These are phyloP conservation scores for Penicillium ucsense DNA, from an alignment of 495 filamentous ascomycete species.

Conservation along the genomic window DNA sequence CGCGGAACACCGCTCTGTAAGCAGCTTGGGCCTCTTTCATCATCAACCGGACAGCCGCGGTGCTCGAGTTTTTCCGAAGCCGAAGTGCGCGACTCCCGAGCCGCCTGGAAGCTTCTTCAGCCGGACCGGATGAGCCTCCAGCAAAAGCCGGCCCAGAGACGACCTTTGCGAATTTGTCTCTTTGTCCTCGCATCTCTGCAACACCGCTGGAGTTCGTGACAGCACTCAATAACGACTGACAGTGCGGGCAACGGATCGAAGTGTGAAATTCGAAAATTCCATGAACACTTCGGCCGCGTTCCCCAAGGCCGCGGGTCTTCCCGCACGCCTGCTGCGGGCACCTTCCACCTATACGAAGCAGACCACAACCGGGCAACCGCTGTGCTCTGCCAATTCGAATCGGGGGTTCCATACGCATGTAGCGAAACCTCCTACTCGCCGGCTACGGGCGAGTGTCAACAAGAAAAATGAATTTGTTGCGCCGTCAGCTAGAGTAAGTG, in stretches of 20 bases:
- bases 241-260: too few relatives aligned
- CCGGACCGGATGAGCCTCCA: slow-evolving; percentile 1
- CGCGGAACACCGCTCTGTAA: slow-evolving; percentile 26
- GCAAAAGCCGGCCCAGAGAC: background rate
- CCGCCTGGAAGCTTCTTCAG: slow-evolving; percentile 25
- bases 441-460: slow-evolving; percentile 16
- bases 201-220: too few relatives aligned
- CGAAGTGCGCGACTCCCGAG: slow-evolving; percentile 10
- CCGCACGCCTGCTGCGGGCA: slow-evolving; percentile 34
- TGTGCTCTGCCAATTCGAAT: slow-evolving; percentile 16
- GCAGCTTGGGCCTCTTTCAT: slow-evolving; percentile 27
- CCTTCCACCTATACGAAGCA: slow-evolving; percentile 30
- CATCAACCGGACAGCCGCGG: slow-evolving; percentile 3
- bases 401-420: slow-evolving; percentile 21
- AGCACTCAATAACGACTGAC: too few relatives aligned
- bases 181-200: background rate
- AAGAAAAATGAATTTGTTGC: slow-evolving; percentile 11
- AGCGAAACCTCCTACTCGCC: slow-evolving; percentile 13
- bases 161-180: slow-evolving; percentile 3
- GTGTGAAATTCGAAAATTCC: background rate
- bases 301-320: slow-evolving; percentile 38
- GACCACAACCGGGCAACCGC: slow-evolving; percentile 6
- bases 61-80: background rate
- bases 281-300: slow-evolving; percentile 37
- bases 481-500: slow-evolving; percentile 25